Conservation (phyloP, 2,329 filamentous ascomycete genomes). For the Colletotrichum sp. region DNA sequence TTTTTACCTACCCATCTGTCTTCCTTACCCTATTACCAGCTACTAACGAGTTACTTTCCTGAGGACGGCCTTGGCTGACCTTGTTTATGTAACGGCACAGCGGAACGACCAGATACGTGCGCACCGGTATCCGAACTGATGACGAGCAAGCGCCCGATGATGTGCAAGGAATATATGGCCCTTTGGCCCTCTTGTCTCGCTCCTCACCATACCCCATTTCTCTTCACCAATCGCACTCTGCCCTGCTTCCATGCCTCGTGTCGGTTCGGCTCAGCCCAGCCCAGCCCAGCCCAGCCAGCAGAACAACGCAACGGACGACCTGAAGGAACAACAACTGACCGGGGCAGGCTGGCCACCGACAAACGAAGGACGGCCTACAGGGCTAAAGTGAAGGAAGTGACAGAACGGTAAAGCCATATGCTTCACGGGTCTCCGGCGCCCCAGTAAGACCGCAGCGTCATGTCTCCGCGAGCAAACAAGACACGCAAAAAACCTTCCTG, state of each 20-base stretch:
- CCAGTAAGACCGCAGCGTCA: background rate
- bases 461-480: background rate
- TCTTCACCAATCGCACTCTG: background rate
- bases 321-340: background rate
- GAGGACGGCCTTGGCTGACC: background rate
- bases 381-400: background rate
- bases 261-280: background rate
- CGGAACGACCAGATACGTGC: background rate
- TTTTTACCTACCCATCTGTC: background rate
- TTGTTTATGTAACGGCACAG: background rate
- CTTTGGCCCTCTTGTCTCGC: conserved; percentile 3
- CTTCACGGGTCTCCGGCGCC: background rate
- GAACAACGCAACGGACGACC: background rate
- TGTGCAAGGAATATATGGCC: conserved; percentile 6
- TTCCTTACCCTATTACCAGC: background rate
- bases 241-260: conserved; percentile 1
- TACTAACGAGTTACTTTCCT: background rate
- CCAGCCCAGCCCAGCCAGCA: background rate
- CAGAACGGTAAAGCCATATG: background rate
- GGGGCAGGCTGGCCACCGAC: background rate
- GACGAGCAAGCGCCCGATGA: conserved; percentile 1
- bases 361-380: background rate
- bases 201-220: background rate
- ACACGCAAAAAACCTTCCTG: background rate
- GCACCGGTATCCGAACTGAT: background rate